Base-by-base conservation (phyloP, 148 eudicot species). In the Arctostaphylos glauca region DNA sequence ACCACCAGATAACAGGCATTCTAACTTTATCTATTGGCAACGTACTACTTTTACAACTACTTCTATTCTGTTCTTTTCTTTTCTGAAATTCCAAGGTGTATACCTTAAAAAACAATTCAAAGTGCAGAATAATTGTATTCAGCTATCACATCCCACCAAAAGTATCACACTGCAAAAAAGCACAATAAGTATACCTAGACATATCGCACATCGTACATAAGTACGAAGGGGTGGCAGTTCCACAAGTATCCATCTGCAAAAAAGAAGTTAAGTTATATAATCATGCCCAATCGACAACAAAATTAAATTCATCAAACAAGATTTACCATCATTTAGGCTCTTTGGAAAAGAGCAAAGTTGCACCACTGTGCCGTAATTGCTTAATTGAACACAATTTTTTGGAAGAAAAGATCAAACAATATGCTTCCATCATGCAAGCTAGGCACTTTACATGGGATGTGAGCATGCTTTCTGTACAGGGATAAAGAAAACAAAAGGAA, bases 201-300 rank as follows among this genome's bases (percentile, higher is more conserved):
- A 91, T 47, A 89, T 89, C 15, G 91, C 86, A 72, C 90, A 88
- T 56, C 86, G 91, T 41, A 88, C 92, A 77, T 87, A 81, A 52
- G 85, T 88, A 25, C 91, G 91, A 81, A 89, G 80, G 46, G 83
- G 86, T 48, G 80, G 89, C 25, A 87, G 82, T 80, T 87, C 87
- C 67, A 91, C 86, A 76, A 53, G 53, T 5, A 74, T 25, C 80
- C 87, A 83, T 89, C 93, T 91, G 93, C 86, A 89, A 76, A 77
- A 77, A 25, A 7, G 23, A 54, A 7, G 1, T 23, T 31, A 78
- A 52, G 62, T 78, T 46, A 81, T 21, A 6, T 66, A 41, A 25
- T 75, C 66, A 59, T 0, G 78, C n/a, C 54, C 52, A 23, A 47
- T 18, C 50, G 53, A 25, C 48, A 67, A 80, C 21, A 80, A 67